A percentile compares a stretch with the other conserved stretches of the same genome.
Conservation (phyloP, 768 basidiomycete genomes). For the Sporobolomyces roseus region DNA sequence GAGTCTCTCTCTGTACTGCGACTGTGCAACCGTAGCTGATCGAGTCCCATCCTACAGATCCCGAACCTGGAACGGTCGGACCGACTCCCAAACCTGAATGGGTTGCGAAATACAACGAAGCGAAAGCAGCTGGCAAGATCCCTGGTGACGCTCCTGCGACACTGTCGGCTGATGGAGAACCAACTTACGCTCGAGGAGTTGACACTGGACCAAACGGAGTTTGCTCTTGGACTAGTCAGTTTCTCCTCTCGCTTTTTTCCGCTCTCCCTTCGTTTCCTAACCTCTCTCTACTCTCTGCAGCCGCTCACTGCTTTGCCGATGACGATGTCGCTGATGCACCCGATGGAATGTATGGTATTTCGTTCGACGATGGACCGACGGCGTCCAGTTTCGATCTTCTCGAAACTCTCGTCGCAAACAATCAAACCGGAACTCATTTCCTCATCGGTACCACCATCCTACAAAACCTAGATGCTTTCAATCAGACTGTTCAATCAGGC, state of each 20-base stretch:
- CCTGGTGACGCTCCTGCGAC: slow-evolving; percentile 62
- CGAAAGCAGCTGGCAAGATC: slow-evolving; percentile 66
- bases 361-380: slow-evolving; percentile 78
- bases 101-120: slow-evolving; percentile 65
- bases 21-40: no score
- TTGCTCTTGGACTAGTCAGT: slow-evolving; percentile 34
- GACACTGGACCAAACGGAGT: slow-evolving; percentile 10
- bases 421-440: slow-evolving; percentile 73
- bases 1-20: no score
- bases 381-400: slow-evolving; percentile 55
- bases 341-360: slow-evolving; percentile 58
- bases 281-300: neutral
- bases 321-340: slow-evolving; percentile 77
- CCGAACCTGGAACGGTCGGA: slow-evolving; percentile 1
- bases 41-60: no score
- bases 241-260: neutral
- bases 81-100: slow-evolving; percentile 52
- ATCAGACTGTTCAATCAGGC: slow-evolving; percentile 54
- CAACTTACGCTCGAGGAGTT: slow-evolving; percentile 44
- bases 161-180: slow-evolving; percentile 45
- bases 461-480: slow-evolving; percentile 58
- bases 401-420: slow-evolving; percentile 63
- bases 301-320: slow-evolving; percentile 48
- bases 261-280: neutral
- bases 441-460: slow-evolving; percentile 78